Evolutionary conservation across 495 filamentous ascomycete species (phyloP), one percentile per base, ranked within the genome.

Genomic region (Saxophila tyrrhenica): DNA sequence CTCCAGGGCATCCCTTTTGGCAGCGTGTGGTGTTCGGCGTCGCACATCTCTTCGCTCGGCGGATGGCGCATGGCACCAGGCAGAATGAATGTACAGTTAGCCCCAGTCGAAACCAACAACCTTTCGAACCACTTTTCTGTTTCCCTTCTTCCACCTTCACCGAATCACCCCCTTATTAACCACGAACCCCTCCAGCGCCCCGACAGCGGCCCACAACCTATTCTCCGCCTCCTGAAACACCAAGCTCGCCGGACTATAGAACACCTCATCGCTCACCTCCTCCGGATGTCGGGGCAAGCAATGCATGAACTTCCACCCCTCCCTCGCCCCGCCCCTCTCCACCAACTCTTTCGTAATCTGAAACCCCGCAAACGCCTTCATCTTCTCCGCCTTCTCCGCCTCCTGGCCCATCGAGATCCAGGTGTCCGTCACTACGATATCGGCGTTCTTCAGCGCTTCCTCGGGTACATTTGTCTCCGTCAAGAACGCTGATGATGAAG

Each of bases 331-430:
- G 39, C 91, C 92, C 43, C 81, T 76, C 70, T 83, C 75, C 1
- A 88, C 92, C 35, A 98, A 70, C 46, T 87, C 84, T 13, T 78
- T 70, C 2, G 89, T 94, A 59, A 98, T 83, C 67, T 95, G 91
- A 69, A 87, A 98, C 29, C 91, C 89, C 25, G 77, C 75, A 63
- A 98, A 98, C 24, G 81, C 87, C 69, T 82, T 79, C 56, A 95
- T 62, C 54, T 85, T 74, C 71, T 84, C 81, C 51, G 78, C 73
- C 29, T 80, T 73, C 72, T 96, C 89, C 44, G 76, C 80, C 70
- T 98, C 92, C 72, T 96, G 89, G 39, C 92, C 92, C 92, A 96
- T 96, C 0, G 87, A 94, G 11, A 95, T 76, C 91, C 91, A 98
- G 9, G 92, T 98, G 63, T 98, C 92, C 0, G 92, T 98, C 0